Percentiles rank a stretch among this genome's conserved stretches.
Evolutionary conservation across 2,329 filamentous ascomycete genomes (phyloP).

Genomic region (Hypoxylon sp.): DNA sequence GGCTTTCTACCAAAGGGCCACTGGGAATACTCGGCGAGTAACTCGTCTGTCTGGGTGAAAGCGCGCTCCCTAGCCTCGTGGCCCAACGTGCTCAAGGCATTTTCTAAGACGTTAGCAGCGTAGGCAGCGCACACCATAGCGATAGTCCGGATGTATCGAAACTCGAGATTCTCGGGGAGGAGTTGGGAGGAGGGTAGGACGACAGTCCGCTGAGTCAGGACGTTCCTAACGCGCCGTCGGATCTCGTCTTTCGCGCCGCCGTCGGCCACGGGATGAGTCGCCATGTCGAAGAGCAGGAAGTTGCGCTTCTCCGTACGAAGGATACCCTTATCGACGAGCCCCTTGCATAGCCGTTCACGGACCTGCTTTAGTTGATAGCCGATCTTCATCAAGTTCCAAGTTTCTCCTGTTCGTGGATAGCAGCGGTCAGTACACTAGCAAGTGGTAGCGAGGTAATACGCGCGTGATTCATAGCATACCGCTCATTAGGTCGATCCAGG

Average conservation of each 20-base stretch:
- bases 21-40: conserved; percentile 96
- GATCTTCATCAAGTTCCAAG: conserved; percentile 99
- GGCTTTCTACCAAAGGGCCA: conserved; percentile 95
- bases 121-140: conserved; percentile 98
- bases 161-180: conserved; percentile 93
- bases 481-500: conserved; percentile 99
- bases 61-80: conserved; percentile 95
- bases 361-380: conserved; percentile 99
- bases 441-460: neutral
- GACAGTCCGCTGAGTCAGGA: conserved; percentile 93
- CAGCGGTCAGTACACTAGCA: conserved; percentile 29
- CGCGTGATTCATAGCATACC: conserved; percentile 69
- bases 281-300: conserved; percentile 99
- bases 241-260: conserved; percentile 98
- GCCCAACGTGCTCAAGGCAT: conserved; percentile 92
- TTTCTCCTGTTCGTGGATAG: conserved; percentile 78
- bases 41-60: conserved; percentile 96
- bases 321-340: conserved; percentile 98
- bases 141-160: conserved; percentile 91
- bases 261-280: conserved; percentile 96
- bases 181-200: conserved; percentile 90
- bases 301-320: conserved; percentile 99
- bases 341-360: conserved; percentile 95
- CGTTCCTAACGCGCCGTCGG: conserved; percentile 88
- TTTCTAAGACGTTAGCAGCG: conserved; percentile 97